Evolutionary conservation across 192 early-diverging fungal genomes (phyloP).

Genomic region (Borealophlyctis nickersoniae): DNA sequence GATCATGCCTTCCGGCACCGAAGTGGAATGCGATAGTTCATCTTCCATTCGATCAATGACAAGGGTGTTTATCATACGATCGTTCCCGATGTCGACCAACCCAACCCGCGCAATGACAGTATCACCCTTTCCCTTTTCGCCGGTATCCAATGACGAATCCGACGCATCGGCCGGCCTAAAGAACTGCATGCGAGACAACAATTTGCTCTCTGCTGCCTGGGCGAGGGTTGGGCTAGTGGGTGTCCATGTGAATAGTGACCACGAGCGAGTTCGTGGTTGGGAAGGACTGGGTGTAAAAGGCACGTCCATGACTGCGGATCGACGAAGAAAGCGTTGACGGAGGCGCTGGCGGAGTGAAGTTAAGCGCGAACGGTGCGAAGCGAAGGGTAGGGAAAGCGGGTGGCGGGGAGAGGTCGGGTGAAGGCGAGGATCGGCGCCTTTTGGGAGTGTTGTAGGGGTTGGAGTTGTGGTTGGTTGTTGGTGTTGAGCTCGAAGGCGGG

Average conservation of each 20-base stretch:
- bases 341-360: too few species aligned
- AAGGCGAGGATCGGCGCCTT: neutral
- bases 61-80: constrained; percentile 57
- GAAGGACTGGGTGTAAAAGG: neutral
- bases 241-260: constrained; percentile 35
- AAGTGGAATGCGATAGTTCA: constrained; percentile 2
- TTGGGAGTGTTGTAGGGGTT: neutral
- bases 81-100: constrained; percentile 51
- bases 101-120: constrained; percentile 48
- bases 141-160: constrained; percentile 17
- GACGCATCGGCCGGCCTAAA: constrained; percentile 38
- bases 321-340: neutral
- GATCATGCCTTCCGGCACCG: constrained; percentile 5
- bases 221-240: constrained; percentile 25
- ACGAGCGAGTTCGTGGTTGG: neutral
- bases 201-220: constrained; percentile 53
- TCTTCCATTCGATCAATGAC: constrained; percentile 51
- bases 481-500: too few species aligned
- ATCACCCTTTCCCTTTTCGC: neutral
- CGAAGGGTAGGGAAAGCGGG: neutral
- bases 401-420: neutral
- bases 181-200: constrained; percentile 54
- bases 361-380: too few species aligned
- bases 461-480: too few species aligned
- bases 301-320: neutral